Evolutionary conservation across 1,139 yeast species (phyloP), one percentile per base, ranked within the genome.

Genomic region (Martiniozyma asiatica): DNA sequence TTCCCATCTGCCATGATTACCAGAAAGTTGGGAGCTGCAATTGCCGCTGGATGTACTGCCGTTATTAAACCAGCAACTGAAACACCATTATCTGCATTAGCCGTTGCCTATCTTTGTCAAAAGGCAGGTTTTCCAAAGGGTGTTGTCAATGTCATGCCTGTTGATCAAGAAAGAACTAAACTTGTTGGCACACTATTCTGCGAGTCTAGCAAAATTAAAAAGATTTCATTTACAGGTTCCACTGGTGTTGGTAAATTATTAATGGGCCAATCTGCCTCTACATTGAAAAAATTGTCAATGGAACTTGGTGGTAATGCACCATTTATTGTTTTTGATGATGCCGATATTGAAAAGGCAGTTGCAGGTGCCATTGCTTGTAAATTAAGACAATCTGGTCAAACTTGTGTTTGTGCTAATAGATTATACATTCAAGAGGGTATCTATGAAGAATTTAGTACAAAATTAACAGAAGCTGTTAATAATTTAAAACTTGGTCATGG

Each of bases 251-350:
- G 97, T 34, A 77, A 79, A 56, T 55, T 81, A 31, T 65, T 85
- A 44, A 82, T 84, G 94, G 50, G 60, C 27, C 94, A 84, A 55
- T 66, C 85, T 5, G 62, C 94, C 1, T 63, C 78, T 2, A 78
- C 94, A 7, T 62, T 85, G 51, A 87, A 87, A 58, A 87, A 87
- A 51, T 61, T 82, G 23, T 78, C 93, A 0, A 69, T 87, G 48
- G 97, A 87, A 58, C 63, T 87, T 34, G 97, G 97, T 29, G 97
- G 97, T 27, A 87, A 87, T 52, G 94, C 96, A 9, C 96, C 96
- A 16, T 74, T 85, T 42, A 76, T 87, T 39, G 85, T 85, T 11
- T 85, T 85, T 55, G 79, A 75, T 20, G 96, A 85, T 53, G 93
- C 87, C 7, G 78, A 82, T 25, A 41, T 85, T 23, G 89, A 80